Evolutionary conservation across 1,284 basidiomycete genomes (phyloP), one percentile per base, ranked within the genome.

Genomic region (Sanghuangporus sanghuang): DNA sequence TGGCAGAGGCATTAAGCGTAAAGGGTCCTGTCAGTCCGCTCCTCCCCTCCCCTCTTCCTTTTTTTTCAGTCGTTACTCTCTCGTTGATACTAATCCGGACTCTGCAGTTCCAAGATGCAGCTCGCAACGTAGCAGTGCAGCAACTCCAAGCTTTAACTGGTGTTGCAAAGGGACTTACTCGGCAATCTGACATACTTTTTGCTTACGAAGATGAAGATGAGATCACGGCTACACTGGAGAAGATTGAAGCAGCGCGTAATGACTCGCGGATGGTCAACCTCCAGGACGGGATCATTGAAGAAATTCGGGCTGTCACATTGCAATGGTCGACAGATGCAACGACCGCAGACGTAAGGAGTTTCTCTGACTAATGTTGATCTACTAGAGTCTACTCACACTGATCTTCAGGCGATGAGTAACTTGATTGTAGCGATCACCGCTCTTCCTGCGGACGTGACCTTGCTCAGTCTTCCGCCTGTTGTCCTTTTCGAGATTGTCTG

Each of bases 121-220:
- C 89, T 0, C 83, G 84, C 6, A 72, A 74, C 0, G 69, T 84
- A 3, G 82, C 82, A 0, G 83, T 90, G 35, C 78, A 85, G 14
- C 89, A 93, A 67, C 80, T 95, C 6, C 86, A 91, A 69, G 89
- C 88, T 0, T 78, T 96, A 16, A 84, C 91, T 0, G 93, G 93
- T 8, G 85, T 93, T 42, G 89, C 92, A 6, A 90, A 89, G 66
- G 94, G 94, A 1, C 80, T 96, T 8, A 93, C 94, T 0, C 84
- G 89, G 8, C 84, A 84, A 0, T 82, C 83, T 3, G 93, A 95
- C 70, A 81, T 86, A 50, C 74, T 89, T 59, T 78, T 86, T 18
- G 82, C 85, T 49, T 80, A 86, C 3, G 86, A 88, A 57, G 85
- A 85, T 42, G 80, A 81, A 21, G 77, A 80, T 0, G 80, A 78